Percentiles rank a stretch among this genome's conserved stretches.
These are phyloP conservation scores for Gnaphalium uliginosum DNA, from an alignment of 129 eudicot species.

Conservation along the genomic window DNA sequence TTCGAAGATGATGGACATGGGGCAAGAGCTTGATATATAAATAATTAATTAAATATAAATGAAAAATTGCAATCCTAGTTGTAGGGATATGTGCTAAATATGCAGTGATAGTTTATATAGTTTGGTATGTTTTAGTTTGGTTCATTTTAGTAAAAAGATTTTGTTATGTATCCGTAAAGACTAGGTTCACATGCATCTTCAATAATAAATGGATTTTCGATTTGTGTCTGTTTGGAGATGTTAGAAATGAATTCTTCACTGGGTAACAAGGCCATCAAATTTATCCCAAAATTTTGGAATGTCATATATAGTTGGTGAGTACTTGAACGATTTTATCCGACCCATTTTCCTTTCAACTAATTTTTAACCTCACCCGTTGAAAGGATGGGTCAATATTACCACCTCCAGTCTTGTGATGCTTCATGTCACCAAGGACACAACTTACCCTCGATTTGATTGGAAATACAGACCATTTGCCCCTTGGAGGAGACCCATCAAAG, in stretches of 20 bases:
- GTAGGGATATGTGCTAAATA: slow-evolving; percentile 15
- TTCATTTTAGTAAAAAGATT: slow-evolving; percentile 7
- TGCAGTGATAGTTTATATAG: neutral
- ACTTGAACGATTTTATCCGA: no score
- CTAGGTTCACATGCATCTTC: neutral
- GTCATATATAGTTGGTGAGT: no score
- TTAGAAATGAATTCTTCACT: neutral
- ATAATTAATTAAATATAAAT: no score
- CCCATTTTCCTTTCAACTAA: no score
- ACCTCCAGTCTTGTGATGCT: neutral
- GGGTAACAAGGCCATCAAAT: neutral
- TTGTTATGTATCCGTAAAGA: slow-evolving; percentile 1
- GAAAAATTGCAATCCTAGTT: slow-evolving; percentile 28
- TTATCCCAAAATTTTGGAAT: no score
- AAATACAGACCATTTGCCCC: neutral
- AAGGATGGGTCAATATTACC: neutral
- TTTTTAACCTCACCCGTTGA: neutral
- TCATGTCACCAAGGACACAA: neutral
- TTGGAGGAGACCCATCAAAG: neutral
- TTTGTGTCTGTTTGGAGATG: neutral
- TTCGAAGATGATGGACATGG: slow-evolving; percentile 34
- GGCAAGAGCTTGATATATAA: slow-evolving; percentile 32
- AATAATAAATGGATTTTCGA: neutral
- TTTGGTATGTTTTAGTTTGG: neutral
- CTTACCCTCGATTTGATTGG: neutral